Evolutionary conservation across 2,329 filamentous ascomycete species (phyloP), one percentile per base, ranked within the genome.

Genomic region (Claviceps spartinae): DNA sequence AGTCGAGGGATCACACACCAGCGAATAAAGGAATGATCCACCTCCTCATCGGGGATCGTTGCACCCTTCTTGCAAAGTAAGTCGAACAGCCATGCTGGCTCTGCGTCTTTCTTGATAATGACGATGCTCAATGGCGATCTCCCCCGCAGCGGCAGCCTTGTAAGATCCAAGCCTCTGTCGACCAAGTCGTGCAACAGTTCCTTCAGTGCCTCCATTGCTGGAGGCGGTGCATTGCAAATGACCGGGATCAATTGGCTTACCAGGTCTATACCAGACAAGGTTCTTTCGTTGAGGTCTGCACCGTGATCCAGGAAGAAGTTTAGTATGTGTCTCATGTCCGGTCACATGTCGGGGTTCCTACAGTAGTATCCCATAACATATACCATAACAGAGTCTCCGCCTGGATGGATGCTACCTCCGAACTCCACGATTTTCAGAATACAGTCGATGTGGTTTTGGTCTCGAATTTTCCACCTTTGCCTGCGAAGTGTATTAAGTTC

Each of bases 341-440:
- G 16, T 7, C 5, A 5, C 18, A 6, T 22, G 5, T 16, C 6
- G n/a, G 22, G 2, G 5, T 47, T 36, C 1, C 3, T n/a, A 4
- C 7, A 2, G 44, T 24, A 51, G 18, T 47, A 51, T 22, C 36
- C 5, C 8, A 42, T 13, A 14, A 37, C 37, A 18, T 18, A 7
- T 7, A 34, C 37, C 49, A 51, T 16, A 22, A 47, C 49, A 5
- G 43, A 51, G 16, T 47, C 44, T 18, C 24, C n/a, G 9, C 4
- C 6, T 42, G 49, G 43, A 47, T 51, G 47, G 36, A 51, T 24
- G 44, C 6, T 41, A n/a, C 43, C 49, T 16, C 49, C 49, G 14
- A 3, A 16, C 44, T 41, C 34, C 20, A 51, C 44, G 5, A 51
- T 24, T 13, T 24, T 3, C 24, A 20, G 22, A 8, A 51, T 5